Evolutionary conservation across 2,329 filamentous ascomycete genomes (phyloP).

Genomic region (Hypoxylon sp.): DNA sequence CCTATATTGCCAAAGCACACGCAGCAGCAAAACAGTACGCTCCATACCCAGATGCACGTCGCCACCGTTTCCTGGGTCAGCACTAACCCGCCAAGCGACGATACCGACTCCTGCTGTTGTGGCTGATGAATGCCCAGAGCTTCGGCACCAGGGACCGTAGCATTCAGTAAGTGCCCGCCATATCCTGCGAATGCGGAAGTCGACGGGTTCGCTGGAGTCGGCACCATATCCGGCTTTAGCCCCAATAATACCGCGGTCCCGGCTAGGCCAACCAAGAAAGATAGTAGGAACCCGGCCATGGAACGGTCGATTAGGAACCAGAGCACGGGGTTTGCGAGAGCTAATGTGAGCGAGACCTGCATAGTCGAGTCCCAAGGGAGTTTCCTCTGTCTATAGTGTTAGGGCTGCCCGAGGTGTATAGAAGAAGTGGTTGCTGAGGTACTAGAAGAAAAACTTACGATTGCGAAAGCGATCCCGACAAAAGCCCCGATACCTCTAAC

Average conservation of each 20-base stretch:
- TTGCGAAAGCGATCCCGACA: constrained; percentile 75
- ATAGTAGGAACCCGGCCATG: constrained; percentile 85
- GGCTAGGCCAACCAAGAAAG: constrained; percentile 77
- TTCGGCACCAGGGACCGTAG: constrained; percentile 8
- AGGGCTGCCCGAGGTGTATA: constrained; percentile 16
- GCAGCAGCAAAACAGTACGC: constrained; percentile 93
- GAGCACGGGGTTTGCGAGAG: constrained; percentile 90
- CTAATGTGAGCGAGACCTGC: constrained; percentile 91
- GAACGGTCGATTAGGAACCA: constrained; percentile 98
- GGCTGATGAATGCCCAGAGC: constrained; percentile 18
- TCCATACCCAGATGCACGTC: constrained; percentile 89
- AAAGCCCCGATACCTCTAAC: constrained; percentile 73
- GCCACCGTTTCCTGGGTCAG: constrained; percentile 74
- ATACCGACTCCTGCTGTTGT: constrained; percentile 46
- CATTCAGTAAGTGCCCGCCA: constrained; percentile 23
- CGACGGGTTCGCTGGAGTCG: constrained; percentile 69
- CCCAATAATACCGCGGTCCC: constrained; percentile 82
- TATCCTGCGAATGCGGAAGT: constrained; percentile 42
- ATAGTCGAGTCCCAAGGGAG: constrained; percentile 94
- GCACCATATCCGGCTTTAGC: constrained; percentile 84
- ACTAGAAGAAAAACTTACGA: constrained; percentile 71
- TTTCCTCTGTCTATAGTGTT: constrained; percentile 73
- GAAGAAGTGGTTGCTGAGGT: neutral
- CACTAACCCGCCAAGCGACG: constrained; percentile 68
- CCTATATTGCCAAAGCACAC: constrained; percentile 98